A percentile compares a stretch with the other conserved stretches of the same genome.
Conservation (phyloP, 2,329 filamentous ascomycete genomes). For the Chaetomiaceae sp. region DNA sequence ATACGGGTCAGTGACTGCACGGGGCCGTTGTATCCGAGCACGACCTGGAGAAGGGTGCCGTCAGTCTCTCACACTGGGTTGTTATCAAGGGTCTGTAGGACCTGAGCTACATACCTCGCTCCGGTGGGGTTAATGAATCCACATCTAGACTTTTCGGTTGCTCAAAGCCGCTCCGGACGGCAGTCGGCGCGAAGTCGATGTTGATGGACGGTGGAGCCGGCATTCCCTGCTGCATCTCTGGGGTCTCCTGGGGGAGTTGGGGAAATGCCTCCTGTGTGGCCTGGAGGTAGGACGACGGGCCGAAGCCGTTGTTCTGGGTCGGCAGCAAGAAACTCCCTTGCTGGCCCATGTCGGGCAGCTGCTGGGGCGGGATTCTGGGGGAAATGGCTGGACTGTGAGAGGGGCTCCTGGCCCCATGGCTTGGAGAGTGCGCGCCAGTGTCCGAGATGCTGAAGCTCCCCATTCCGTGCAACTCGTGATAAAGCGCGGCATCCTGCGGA, state of each 20-base stretch:
- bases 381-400: slow-evolving; percentile 69
- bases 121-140: slow-evolving; percentile 80
- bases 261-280: slow-evolving; percentile 49
- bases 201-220: slow-evolving; percentile 92
- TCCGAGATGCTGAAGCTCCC: slow-evolving; percentile 78
- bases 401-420: slow-evolving; percentile 67
- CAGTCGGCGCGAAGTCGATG: slow-evolving; percentile 81
- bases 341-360: slow-evolving; percentile 50
- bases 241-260: slow-evolving; percentile 42
- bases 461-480: slow-evolving; percentile 73
- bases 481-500: slow-evolving; percentile 66
- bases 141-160: slow-evolving; percentile 62
- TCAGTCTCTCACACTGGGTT: neutral
- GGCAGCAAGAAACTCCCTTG: slow-evolving; percentile 45
- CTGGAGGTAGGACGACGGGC: slow-evolving; percentile 40
- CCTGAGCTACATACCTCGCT: slow-evolving; percentile 49
- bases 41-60: slow-evolving; percentile 17
- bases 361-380: slow-evolving; percentile 55
- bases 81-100: neutral
- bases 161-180: slow-evolving; percentile 62
- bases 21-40: slow-evolving; percentile 37
- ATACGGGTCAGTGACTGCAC: slow-evolving; percentile 58
- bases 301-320: slow-evolving; percentile 38
- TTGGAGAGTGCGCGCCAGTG: slow-evolving; percentile 60
- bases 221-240: slow-evolving; percentile 66